Evolutionary conservation across 1,284 basidiomycete genomes (phyloP).

Genomic region (Xerocomus nothofagi): DNA sequence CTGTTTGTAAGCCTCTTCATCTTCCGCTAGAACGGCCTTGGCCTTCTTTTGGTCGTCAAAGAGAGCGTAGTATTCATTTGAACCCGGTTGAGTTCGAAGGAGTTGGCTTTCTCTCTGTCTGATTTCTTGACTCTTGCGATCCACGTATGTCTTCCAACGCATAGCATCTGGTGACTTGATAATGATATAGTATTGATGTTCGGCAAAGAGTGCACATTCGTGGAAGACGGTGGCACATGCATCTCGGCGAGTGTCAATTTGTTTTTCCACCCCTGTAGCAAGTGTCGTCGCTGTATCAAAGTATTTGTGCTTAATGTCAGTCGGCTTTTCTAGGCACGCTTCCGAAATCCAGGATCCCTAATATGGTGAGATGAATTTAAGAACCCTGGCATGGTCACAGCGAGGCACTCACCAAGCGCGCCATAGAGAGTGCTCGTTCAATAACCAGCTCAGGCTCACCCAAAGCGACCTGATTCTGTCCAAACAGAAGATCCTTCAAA

Average conservation of each 20-base stretch:
- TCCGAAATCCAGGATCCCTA: conserved; percentile 90
- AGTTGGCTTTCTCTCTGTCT: conserved; percentile 48
- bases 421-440: conserved; percentile 51
- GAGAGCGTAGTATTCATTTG: conserved; percentile 27
- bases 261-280: conserved; percentile 33
- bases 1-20: conserved; percentile 59
- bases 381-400: not conserved
- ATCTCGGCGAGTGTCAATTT: conserved; percentile 17
- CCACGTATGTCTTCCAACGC: conserved; percentile 71
- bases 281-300: conserved; percentile 66
- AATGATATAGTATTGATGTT: conserved; percentile 78
- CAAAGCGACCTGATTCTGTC: conserved; percentile 15
- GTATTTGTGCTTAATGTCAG: conserved; percentile 69
- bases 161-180: conserved; percentile 71
- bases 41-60: conserved; percentile 41
- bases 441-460: conserved; percentile 16
- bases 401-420: conserved; percentile 55
- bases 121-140: conserved; percentile 69
- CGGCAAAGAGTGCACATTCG: conserved; percentile 86
- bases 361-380: conserved; percentile 1
- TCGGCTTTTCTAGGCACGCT: conserved; percentile 81
- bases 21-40: conserved; percentile 47
- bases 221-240: conserved; percentile 71
- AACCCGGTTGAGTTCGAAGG: conserved; percentile 29
- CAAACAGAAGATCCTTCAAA: conserved; percentile 51